phyloP scores from a whole-genome alignment of 2,329 filamentous ascomycete species.

The Nakataea oryzae region DNA sequence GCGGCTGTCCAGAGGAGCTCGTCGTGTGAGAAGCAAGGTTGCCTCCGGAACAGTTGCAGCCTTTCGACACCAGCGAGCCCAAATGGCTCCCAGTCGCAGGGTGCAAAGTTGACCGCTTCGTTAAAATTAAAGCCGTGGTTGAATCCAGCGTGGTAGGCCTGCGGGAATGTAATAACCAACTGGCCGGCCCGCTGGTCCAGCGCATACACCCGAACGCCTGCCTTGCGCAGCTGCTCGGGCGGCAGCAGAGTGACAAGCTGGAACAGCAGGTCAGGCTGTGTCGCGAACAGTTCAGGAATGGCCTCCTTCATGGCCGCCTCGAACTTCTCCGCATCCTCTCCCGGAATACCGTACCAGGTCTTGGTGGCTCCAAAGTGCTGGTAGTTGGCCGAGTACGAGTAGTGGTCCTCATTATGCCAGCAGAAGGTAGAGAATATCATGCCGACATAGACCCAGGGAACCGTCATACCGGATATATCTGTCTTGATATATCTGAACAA shows the following conservation, averaged over 20 bases:
- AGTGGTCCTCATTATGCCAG: slow-evolving; percentile 99
- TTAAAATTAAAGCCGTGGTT: slow-evolving; percentile 99
- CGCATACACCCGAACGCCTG: slow-evolving; percentile 85
- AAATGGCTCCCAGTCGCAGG: slow-evolving; percentile 87
- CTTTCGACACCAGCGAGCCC: slow-evolving; percentile 79
- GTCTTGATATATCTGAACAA: slow-evolving; percentile 96
- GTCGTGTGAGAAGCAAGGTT: slow-evolving; percentile 96
- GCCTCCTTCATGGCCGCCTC: slow-evolving; percentile 92
- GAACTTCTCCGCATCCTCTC: slow-evolving; percentile 86
- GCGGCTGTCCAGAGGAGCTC: slow-evolving; percentile 88
- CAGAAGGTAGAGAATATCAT: slow-evolving; percentile 99
- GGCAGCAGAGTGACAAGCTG: slow-evolving; percentile 94
- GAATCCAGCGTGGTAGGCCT: slow-evolving; percentile 95
- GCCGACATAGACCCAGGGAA: slow-evolving; percentile 97
- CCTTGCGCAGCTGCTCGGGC: slow-evolving; percentile 85
- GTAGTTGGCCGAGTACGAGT: slow-evolving; percentile 95
- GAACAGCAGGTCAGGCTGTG: slow-evolving; percentile 90
- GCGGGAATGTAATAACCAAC: slow-evolving; percentile 91
- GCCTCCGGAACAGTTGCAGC: slow-evolving; percentile 75
- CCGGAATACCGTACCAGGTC: slow-evolving; percentile 98
- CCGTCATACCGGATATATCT: slow-evolving; percentile 97
- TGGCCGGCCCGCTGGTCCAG: slow-evolving; percentile 94
- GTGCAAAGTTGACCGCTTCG: slow-evolving; percentile 96
- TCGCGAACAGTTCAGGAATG: slow-evolving; percentile 92
- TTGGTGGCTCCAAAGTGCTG: slow-evolving; percentile 98